Conservation (phyloP, 306 rosid genomes). For the Macrotyloma uniflorum region DNA sequence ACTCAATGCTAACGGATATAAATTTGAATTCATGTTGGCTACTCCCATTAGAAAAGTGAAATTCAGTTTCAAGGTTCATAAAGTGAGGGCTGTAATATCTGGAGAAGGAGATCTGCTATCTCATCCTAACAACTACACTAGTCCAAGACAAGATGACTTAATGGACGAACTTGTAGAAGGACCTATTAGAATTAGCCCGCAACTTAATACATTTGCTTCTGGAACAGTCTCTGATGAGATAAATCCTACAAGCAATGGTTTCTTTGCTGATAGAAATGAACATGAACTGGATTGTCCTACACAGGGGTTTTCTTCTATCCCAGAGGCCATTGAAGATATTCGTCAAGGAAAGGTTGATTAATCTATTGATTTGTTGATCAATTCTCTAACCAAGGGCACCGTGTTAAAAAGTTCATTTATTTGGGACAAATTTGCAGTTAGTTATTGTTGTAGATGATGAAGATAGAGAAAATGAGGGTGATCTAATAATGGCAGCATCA, state of each 20-base stretch:
- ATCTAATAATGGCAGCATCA: constrained; percentile 49
- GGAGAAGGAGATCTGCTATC: constrained; percentile 57
- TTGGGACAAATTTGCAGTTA: constrained; percentile 39
- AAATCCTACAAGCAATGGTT: constrained; percentile 18
- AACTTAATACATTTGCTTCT: constrained; percentile 39
- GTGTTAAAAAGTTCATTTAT: background rate
- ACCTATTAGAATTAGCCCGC: constrained; percentile 7
- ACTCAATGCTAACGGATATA: background rate
- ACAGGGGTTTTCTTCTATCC: constrained; percentile 40
- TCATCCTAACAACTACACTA: background rate
- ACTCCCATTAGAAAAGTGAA: constrained; percentile 26
- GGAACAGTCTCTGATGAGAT: constrained; percentile 47
- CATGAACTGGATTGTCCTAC: constrained; percentile 42
- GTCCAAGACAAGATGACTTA: background rate
- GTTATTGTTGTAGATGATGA: constrained; percentile 52
- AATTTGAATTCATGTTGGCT: constrained; percentile 17
- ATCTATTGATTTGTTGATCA: background rate
- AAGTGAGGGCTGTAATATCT: constrained; percentile 35
- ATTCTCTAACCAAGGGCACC: background rate
- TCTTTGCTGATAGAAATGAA: constrained; percentile 39
- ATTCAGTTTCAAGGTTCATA: constrained; percentile 33
- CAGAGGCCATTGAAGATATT: constrained; percentile 47
- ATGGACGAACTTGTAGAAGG: background rate
- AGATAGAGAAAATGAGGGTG: constrained; percentile 53
- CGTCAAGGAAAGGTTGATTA: constrained; percentile 46